Base-by-base conservation (phyloP, 331 rosid species). In the Quercus phellos region DNA sequence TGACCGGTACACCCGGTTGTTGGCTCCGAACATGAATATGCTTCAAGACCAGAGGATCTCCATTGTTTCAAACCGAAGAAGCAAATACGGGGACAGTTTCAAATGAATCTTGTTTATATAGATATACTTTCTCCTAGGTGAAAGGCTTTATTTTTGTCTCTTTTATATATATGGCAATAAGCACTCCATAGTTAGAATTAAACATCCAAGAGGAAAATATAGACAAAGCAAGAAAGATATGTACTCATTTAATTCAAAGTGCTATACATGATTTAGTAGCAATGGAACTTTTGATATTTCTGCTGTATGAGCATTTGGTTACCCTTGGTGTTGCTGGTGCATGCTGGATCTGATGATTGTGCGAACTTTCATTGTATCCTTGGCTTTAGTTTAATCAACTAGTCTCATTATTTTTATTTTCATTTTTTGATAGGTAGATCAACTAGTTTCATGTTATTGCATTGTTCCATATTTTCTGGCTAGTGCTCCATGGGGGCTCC, bases 21-120 rank as follows among this genome's bases (percentile, higher is more conserved):
- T 94, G 84, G 99, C 99, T 69, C 98, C 98, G 24, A 84, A 92
- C 75, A 66, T 94, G 89, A 91, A 94, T 82, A 92, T 94, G 99
- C 99, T 94, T 77, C 97, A 74, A 79, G 99, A 94, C 83, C 94
- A 92, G 79, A 92, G 99, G 90, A 84, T 94, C 81, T 74, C 89
- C 70, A 94, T 92, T 72, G 91, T 74, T 77, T 92, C 99, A 54
- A 88, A 87, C 32, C 70, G 91, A 78, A 92, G 94, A 86, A 84
- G 75, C 85, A 87, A 74, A 71, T 83, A 85, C 14, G 59, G 87
- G 68, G 82, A 83, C 76, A 35, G 70, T 83, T 84, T 68, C 77
- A 71, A 79, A 70, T 74, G 86, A 83, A 72, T 32, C 30, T 43
- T 77, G 67, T 70, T 60, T 72, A 77, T 56, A 54, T 70, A 30